Evolutionary conservation across 78 protist genomes (phyloP).

Genomic region (Dictyostelium intermedium): DNA sequence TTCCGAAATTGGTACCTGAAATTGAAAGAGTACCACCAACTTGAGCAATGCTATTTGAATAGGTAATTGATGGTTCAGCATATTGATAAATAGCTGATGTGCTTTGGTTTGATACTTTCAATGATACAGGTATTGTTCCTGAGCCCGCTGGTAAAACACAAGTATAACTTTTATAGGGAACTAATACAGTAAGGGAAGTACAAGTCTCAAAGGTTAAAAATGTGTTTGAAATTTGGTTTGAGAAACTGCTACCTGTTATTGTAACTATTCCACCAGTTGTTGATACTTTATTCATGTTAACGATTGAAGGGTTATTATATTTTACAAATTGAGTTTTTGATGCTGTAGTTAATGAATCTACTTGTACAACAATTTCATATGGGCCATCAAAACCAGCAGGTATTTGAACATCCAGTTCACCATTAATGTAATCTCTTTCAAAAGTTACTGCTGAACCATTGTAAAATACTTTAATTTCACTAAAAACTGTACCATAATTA

Average conservation of each 20-base stretch:
- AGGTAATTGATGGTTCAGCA: not conserved
- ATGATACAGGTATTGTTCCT: not conserved
- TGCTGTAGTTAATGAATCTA: not conserved
- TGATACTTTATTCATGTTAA: not conserved
- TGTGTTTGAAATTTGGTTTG: not conserved
- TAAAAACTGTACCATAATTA: conserved; percentile 28
- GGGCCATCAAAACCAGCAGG: conserved; percentile 29
- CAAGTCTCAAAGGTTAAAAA: not conserved
- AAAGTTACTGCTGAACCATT: not conserved
- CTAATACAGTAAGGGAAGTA: not conserved
- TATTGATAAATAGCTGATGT: not conserved
- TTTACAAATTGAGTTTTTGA: conserved; percentile 2
- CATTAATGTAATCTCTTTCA: conserved; percentile 5
- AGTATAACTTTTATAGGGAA: not conserved
- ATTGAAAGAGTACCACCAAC: conserved; percentile 16
- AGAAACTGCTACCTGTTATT: not conserved
- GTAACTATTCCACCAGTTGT: conserved; percentile 15
- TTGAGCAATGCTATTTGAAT: not conserved
- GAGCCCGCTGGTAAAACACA: not conserved
- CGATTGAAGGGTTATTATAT: not conserved
- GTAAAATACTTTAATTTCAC: not conserved
- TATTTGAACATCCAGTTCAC: not conserved
- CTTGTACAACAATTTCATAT: not conserved
- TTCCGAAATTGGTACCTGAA: conserved; percentile 19
- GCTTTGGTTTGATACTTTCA: not conserved